Evolutionary conservation across 495 filamentous ascomycete species (phyloP), one percentile per base, ranked within the genome.

Genomic region (Rhizodiscina lignyota): DNA sequence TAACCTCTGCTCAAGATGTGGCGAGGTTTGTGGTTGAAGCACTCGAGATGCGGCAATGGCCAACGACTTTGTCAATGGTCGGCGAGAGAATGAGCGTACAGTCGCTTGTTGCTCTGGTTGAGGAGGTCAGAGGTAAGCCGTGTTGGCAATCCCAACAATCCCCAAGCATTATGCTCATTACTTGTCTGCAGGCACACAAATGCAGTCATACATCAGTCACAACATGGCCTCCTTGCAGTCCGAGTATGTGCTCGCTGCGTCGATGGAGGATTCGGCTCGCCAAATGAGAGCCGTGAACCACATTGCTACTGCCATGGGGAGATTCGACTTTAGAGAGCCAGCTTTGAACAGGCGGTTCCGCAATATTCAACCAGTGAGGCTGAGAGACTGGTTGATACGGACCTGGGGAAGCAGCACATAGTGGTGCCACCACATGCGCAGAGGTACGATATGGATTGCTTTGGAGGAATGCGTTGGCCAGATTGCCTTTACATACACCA

Each of bases 1-100:
- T 84, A 55, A 83, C 74, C 4, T 72, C 77, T 2, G 72, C 67
- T 8, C 57, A 66, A 41, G 78, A 84, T 39, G 68, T 82, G 20
- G 77, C 60, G 13, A 61, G 60, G 30, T 82, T 78, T 47, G 61
- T 84, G 26, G 74, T 70, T 2, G 61, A 66, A 18, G 70, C 77
- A 2, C 45, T 81, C 18, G 70, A 68, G 3, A 55, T 74, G 23
- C 58, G 57, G 5, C 55, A 52, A 23, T 83, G 79, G 79, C 78
- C 75, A 4, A 49, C 53, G n/a, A 76, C 82, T 42, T 65, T 74
- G 32, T 59, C 63, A 34, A 72, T 83, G 66, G 56, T 60, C 32
- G 77, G 75, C 21, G 69, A 78, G 35, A 58, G 66, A 5, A 52
- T 79, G 47, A 43, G 22, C 13, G 53, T 58, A 4, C 40, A 41